Percentiles rank a stretch among this genome's conserved stretches.
phyloP scores from a whole-genome alignment of 108 stramenopile species.

The Cyclotella choctawhatcheeana region DNA sequence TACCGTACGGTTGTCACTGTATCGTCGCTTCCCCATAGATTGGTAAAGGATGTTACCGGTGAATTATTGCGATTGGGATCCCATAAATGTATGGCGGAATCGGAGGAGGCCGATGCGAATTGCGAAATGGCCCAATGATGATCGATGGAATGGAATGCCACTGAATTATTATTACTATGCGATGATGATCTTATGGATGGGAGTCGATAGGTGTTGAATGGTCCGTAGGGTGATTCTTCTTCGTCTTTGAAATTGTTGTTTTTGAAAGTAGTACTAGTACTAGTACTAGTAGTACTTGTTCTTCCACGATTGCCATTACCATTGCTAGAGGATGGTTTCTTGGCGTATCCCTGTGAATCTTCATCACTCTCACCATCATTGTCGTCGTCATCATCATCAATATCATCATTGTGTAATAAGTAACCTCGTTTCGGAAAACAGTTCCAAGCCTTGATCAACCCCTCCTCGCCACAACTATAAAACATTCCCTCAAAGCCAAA shows the following conservation, averaged over 20 bases:
- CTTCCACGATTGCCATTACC: conserved; percentile 4
- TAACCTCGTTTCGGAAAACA: conserved; percentile 11
- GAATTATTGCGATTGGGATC: conserved; percentile 79
- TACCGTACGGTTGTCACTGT: conserved; percentile 89
- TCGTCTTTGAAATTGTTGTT: conserved; percentile 7
- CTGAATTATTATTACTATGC: too few species aligned
- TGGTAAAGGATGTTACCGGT: conserved; percentile 75
- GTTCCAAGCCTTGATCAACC: conserved; percentile 41
- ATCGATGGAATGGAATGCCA: conserved; percentile 90
- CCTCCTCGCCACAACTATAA: conserved; percentile 94
- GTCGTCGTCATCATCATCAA: conserved; percentile 20
- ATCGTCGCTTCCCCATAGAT: conserved; percentile 95
- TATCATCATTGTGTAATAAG: too few species aligned
- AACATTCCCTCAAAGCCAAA: conserved; percentile 80
- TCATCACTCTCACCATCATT: conserved; percentile 22
- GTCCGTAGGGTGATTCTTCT: conserved; percentile 35
- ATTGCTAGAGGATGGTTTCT: conserved; percentile 11
- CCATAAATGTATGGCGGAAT: conserved; percentile 93
- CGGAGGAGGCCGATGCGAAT: conserved; percentile 91
- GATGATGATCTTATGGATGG: conserved; percentile 10
- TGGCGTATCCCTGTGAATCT: conserved; percentile 18
- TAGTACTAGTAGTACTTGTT: conserved; percentile 2
- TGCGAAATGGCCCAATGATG: conserved; percentile 88
- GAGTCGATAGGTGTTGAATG: conserved; percentile 32
- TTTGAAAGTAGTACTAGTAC: too few species aligned